phyloP scores from a whole-genome alignment of 148 eudicot genomes.

The Chenopodium quinoa region DNA sequence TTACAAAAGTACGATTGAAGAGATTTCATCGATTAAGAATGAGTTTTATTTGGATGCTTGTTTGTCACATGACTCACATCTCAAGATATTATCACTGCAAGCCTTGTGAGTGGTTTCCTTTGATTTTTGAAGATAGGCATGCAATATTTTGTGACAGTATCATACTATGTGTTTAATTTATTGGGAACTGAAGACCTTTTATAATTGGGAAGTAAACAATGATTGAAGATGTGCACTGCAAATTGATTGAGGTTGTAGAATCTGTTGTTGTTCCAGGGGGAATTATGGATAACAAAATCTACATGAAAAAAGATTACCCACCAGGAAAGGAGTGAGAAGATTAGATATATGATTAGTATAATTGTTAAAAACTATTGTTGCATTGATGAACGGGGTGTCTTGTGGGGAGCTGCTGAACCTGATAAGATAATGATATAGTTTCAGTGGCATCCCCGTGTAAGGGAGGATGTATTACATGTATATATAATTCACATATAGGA shows the following conservation, averaged over 20 bases:
- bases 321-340: not conserved
- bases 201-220: not conserved
- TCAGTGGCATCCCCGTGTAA: too few species aligned
- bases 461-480: not conserved
- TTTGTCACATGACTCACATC: not conserved
- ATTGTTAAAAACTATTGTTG: too few species aligned
- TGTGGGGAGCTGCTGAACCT: not conserved
- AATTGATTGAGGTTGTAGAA: not conserved
- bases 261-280: not conserved
- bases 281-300: not conserved
- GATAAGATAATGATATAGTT: not conserved
- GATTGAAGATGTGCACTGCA: not conserved
- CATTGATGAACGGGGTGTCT: not conserved
- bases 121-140: not conserved
- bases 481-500: not conserved
- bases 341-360: not conserved
- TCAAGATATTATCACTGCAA: not conserved
- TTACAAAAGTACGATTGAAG: not conserved
- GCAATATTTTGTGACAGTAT: not conserved
- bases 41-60: constrained; percentile 8
- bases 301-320: not conserved
- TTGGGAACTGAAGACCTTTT: not conserved
- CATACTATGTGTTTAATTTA: not conserved
- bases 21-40: not conserved
- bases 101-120: not conserved